These are phyloP conservation scores for Acidomyces sp. DNA, from an alignment of 495 filamentous ascomycete genomes.

Conservation along the genomic window DNA sequence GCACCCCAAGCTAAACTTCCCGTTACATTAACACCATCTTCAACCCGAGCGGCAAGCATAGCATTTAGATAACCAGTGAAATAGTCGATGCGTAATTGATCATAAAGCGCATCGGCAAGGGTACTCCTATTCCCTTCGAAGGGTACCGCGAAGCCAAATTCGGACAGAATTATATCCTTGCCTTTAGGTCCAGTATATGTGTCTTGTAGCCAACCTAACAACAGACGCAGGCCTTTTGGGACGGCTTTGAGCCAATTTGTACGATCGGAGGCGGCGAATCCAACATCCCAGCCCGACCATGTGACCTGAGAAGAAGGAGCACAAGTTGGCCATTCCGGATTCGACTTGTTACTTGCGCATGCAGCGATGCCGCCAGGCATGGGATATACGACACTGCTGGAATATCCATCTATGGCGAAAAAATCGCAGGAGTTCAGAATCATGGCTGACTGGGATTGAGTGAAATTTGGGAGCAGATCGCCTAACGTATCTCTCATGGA, in stretches of 20 bases:
- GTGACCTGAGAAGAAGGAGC: neutral
- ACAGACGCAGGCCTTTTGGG: neutral
- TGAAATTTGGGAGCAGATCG: neutral
- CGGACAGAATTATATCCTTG: neutral
- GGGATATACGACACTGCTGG: slow-evolving; percentile 2
- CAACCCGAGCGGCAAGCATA: neutral
- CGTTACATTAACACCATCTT: neutral
- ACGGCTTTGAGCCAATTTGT: neutral
- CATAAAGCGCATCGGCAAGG: neutral
- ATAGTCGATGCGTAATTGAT: neutral
- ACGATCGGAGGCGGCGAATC: neutral
- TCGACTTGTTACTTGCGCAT: slow-evolving; percentile 13
- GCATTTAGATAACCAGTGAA: neutral
- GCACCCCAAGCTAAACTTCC: neutral
- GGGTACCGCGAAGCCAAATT: neutral
- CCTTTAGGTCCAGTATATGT: neutral
- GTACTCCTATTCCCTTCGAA: neutral
- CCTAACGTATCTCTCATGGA: neutral
- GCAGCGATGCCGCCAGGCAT: slow-evolving; percentile 19
- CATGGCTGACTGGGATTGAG: neutral
- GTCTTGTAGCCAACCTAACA: neutral
- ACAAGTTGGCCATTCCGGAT: slow-evolving; percentile 15
- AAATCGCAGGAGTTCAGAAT: neutral
- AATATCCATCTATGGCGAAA: neutral
- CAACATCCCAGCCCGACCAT: neutral